phyloP scores from a whole-genome alignment of 306 rosid genomes.

The Quercus engelmannii region DNA sequence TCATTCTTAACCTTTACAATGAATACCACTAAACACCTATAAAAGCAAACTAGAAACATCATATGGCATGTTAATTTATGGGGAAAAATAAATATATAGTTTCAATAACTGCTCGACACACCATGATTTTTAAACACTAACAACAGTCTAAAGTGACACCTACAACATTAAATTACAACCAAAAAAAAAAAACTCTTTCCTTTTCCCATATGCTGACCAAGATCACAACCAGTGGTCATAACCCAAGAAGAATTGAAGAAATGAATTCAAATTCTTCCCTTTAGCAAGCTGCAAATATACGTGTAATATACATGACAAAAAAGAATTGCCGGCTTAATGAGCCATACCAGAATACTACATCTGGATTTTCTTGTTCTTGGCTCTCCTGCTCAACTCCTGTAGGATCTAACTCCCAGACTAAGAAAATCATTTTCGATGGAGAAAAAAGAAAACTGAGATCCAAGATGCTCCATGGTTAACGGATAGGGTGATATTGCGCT shows the following conservation, averaged over 20 bases:
- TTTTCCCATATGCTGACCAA: constrained; percentile 14
- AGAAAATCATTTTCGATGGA: constrained; percentile 14
- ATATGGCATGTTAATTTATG: background rate
- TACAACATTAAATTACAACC: constrained; percentile 19
- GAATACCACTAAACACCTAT: background rate
- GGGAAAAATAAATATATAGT: background rate
- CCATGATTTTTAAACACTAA: background rate
- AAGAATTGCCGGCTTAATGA: constrained; percentile 20
- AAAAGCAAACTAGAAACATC: background rate
- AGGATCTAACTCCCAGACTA: constrained; percentile 25
- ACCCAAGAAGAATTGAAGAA: constrained; percentile 30
- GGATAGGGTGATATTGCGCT: constrained; percentile 81
- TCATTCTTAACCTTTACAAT: background rate
- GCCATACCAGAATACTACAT: constrained; percentile 23
- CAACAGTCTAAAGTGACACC: constrained; percentile 11
- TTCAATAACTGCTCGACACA: background rate
- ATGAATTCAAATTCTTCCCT: constrained; percentile 18
- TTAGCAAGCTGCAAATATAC: constrained; percentile 28
- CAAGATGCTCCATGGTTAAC: constrained; percentile 33
- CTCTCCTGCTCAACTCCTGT: constrained; percentile 28
- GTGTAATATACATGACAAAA: constrained; percentile 26
- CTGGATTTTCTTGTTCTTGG: constrained; percentile 23
- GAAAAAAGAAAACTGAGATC: constrained; percentile 29
- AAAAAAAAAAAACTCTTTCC: background rate
- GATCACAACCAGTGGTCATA: constrained; percentile 21